Evolutionary conservation across 1,284 basidiomycete genomes (phyloP).

Genomic region (Ustilago cynodontis): DNA sequence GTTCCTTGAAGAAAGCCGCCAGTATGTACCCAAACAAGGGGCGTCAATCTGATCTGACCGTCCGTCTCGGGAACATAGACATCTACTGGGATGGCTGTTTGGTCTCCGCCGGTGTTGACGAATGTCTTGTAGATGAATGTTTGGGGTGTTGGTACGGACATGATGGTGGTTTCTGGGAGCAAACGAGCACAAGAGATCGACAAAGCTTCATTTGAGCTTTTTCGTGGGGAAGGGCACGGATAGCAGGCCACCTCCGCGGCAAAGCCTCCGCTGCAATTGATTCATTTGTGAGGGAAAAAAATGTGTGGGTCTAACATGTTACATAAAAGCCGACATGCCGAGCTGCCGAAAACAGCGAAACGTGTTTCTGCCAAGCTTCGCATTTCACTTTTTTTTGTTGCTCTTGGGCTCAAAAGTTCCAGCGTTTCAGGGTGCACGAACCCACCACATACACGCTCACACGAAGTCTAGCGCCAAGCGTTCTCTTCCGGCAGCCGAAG

Average conservation of each 20-base stretch:
- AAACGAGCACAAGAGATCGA: neutral
- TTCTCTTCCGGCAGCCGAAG: constrained; percentile 11
- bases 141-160: constrained; percentile 27
- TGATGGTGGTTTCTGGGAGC: constrained; percentile 2
- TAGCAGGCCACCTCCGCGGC: constrained; percentile 22
- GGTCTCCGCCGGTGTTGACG: constrained; percentile 38
- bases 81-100: constrained; percentile 50
- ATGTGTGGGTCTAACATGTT: neutral
- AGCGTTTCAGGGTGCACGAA: constrained; percentile 8
- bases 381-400: constrained; percentile 8
- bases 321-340: constrained; percentile 8
- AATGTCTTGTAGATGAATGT: constrained; percentile 58
- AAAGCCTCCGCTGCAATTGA: neutral
- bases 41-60: constrained; percentile 26
- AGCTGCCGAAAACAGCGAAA: constrained; percentile 14
- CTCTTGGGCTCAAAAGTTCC: neutral
- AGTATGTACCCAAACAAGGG: constrained; percentile 56
- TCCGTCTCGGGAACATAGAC: constrained; percentile 48
- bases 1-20: constrained; percentile 60
- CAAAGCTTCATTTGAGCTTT: constrained; percentile 1
- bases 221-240: constrained; percentile 2
- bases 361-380: constrained; percentile 1
- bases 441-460: neutral
- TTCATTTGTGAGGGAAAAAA: neutral
- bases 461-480: neutral